Evolutionary conservation across 768 basidiomycete genomes (phyloP).

Genomic region (Serendipita sp.): DNA sequence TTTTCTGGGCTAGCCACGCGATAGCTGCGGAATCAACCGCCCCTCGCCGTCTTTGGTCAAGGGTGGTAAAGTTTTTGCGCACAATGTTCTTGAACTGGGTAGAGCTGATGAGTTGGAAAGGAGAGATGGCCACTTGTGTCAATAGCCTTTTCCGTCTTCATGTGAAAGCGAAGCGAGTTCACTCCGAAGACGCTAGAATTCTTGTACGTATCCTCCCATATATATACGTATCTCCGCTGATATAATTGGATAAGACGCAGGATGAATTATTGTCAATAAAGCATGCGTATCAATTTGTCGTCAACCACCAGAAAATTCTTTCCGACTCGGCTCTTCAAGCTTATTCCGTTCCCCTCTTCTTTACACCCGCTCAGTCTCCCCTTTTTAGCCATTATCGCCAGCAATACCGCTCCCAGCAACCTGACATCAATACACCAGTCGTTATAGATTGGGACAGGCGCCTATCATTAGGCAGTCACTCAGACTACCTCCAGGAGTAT

Average conservation of each 20-base stretch:
- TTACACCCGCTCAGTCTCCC: background rate
- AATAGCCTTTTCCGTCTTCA: background rate
- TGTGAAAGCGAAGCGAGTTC: too few relatives aligned
- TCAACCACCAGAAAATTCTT: background rate
- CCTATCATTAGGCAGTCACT: background rate
- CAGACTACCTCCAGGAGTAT: background rate
- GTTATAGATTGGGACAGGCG: background rate
- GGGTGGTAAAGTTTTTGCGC: background rate
- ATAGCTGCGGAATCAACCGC: background rate
- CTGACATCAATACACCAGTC: background rate
- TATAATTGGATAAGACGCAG: too few relatives aligned
- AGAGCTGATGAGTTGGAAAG: constrained; percentile 3
- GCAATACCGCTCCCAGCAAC: background rate
- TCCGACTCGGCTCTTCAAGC: background rate
- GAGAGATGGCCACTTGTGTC: background rate
- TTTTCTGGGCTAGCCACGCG: background rate
- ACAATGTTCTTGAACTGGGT: background rate
- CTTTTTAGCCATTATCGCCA: background rate
- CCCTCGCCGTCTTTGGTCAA: background rate
- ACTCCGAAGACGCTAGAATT: background rate
- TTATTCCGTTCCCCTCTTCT: background rate
- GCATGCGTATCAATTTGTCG: background rate
- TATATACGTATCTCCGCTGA: too few relatives aligned
- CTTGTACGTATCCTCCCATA: background rate
- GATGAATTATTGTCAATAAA: background rate